Evolutionary conservation across 2,329 filamentous ascomycete genomes (phyloP), one percentile per base, ranked within the genome.

Genomic region (Chaetomium olivaceum): DNA sequence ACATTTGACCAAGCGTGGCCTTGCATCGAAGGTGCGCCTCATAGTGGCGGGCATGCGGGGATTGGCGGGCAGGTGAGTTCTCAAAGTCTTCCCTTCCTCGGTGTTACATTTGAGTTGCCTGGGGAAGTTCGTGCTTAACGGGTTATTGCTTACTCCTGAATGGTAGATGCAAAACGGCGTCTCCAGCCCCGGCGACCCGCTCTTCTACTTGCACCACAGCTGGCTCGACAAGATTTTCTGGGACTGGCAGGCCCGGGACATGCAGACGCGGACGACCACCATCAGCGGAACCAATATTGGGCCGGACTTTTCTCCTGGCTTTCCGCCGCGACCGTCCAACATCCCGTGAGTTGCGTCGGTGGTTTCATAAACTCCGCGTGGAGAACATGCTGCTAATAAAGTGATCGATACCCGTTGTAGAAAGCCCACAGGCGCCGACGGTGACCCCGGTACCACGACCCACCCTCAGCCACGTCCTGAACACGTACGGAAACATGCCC

Each of bases 1-100:
- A 46, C 48, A 9, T 69, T 54, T 29, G 46, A 54, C 36, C 27
- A 36, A 0, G 70, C 69, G 1, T 75, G 73, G 74, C 67, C 69
- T 2, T 76, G 73, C 58, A 70, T 75, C 43, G 73, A 76, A 63
- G 64, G 56, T 4, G 31, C 54, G 25, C 74, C 74, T 16, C 74
- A 76, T 55, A 21, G 25, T 2, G 71, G 65, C 4, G 74, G 74
- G 2, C 74, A 76, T 54, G 68, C 57, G 2, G 72, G 70, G 9
- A 63, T 75, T 3, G 73, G 72, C 1, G 67, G 67, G 43, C 62
- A 69, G 61, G 61, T 63, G 14, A 58, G 54, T 48, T 16, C 1
- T n/a, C n/a, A n/a, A n/a, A n/a, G 6, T 9, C 9, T 48, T 7
- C 12, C 16, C n/a, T 11, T n/a, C n/a, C n/a, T n/a, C n/a, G n/a